Evolutionary conservation across 495 filamentous ascomycete species (phyloP).

Genomic region (Neurospora cerealis): DNA sequence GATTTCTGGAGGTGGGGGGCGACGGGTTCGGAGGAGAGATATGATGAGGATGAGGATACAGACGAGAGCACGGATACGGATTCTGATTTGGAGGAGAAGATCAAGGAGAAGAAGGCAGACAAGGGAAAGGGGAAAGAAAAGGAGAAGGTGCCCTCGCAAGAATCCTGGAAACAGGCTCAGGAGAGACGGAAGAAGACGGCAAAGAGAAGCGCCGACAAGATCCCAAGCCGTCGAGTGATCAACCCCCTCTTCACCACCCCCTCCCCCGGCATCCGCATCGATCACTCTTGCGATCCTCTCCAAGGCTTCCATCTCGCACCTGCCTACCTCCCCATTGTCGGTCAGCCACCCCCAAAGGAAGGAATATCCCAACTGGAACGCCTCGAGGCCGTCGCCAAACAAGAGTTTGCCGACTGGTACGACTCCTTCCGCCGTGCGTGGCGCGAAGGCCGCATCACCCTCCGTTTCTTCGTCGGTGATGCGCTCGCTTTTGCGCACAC

Average conservation of each 20-base stretch:
- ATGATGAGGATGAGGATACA: background rate
- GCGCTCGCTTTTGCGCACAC: slow-evolving; percentile 13
- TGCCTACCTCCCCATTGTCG: slow-evolving; percentile 6
- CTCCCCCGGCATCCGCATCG: background rate
- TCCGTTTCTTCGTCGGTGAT: slow-evolving; percentile 17
- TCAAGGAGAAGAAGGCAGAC: background rate
- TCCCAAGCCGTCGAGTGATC: background rate
- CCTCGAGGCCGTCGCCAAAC: slow-evolving; percentile 4
- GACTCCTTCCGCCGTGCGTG: slow-evolving; percentile 6
- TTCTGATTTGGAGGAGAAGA: background rate
- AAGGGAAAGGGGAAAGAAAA: background rate
- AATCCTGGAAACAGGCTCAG: background rate
- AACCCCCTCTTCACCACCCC: slow-evolving; percentile 14
- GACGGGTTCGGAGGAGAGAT: background rate
- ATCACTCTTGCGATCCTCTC: slow-evolving; percentile 16
- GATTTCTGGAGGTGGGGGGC: background rate
- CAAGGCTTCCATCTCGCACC: slow-evolving; percentile 21
- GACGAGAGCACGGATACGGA: background rate
- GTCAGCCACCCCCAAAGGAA: background rate
- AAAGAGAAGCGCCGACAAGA: background rate
- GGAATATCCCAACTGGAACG: background rate
- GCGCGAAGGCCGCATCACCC: slow-evolving; percentile 1
- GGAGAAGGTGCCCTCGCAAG: background rate
- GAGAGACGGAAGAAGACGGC: background rate
- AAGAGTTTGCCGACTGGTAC: slow-evolving; percentile 17